Evolutionary conservation across 2,329 filamentous ascomycete species (phyloP).

Genomic region (Neonectria magnoliae): DNA sequence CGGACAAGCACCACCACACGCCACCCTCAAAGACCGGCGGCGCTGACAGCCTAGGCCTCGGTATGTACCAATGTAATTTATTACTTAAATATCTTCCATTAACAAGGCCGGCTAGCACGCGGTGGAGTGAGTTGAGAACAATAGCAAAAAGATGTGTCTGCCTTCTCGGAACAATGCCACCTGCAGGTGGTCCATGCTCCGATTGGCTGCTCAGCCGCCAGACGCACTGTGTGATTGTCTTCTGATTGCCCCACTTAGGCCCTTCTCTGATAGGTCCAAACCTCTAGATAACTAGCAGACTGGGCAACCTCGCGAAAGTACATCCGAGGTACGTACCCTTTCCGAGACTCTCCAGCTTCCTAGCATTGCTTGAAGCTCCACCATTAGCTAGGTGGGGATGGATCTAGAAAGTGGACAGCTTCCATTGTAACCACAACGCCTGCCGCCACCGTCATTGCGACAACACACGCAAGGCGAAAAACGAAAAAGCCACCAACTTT

Average conservation of each 20-base stretch:
- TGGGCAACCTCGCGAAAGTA: background rate
- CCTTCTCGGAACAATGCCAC: slow-evolving; percentile 33
- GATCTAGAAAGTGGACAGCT: slow-evolving; percentile 38
- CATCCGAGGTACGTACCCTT: slow-evolving; percentile 15
- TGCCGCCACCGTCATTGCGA: slow-evolving; percentile 29
- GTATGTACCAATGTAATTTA: background rate
- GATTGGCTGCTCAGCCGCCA: slow-evolving; percentile 38
- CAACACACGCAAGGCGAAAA: slow-evolving; percentile 11
- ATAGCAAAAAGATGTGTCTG: slow-evolving; percentile 8
- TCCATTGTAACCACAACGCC: slow-evolving; percentile 27
- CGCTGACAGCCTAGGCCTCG: background rate
- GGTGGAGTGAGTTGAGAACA: slow-evolving; percentile 14
- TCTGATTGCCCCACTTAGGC: slow-evolving; percentile 10
- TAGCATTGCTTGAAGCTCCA: slow-evolving; percentile 17
- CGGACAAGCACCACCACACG: background rate
- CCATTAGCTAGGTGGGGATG: slow-evolving; percentile 23
- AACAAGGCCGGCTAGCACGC: background rate
- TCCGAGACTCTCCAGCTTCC: background rate
- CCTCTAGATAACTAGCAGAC: slow-evolving; percentile 1
- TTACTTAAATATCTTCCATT: background rate
- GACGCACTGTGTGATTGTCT: slow-evolving; percentile 26
- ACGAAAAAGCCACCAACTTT: background rate
- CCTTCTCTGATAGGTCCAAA: background rate
- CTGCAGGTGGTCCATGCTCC: slow-evolving; percentile 27
- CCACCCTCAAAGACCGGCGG: background rate